phyloP scores from a whole-genome alignment of 805 yeast genomes.

The Torulaspora microellipsoides region DNA sequence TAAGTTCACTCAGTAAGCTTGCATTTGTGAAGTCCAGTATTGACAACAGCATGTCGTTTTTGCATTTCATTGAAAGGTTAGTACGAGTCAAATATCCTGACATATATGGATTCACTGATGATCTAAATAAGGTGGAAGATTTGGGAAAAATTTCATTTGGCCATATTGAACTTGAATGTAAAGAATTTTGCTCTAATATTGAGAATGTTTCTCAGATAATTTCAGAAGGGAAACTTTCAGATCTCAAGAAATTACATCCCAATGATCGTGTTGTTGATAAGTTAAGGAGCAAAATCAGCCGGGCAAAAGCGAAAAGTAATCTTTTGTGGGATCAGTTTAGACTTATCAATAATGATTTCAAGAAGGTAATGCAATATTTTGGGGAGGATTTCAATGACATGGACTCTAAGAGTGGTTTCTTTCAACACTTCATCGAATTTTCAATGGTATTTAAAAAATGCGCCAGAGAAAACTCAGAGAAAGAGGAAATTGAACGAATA shows the following conservation, averaged over 20 bases:
- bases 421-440: slow-evolving; percentile 58
- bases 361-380: slow-evolving; percentile 59
- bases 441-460: slow-evolving; percentile 58
- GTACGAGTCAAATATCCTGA: slow-evolving; percentile 65
- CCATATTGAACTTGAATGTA: slow-evolving; percentile 55
- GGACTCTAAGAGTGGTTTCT: slow-evolving; percentile 53
- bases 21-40: slow-evolving; percentile 63
- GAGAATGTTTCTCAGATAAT: slow-evolving; percentile 50
- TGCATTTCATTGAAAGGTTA: slow-evolving; percentile 70
- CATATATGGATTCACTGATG: slow-evolving; percentile 55
- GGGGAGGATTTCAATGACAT: slow-evolving; percentile 62
- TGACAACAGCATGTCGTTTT: slow-evolving; percentile 62
- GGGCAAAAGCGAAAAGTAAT: slow-evolving; percentile 51
- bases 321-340: slow-evolving; percentile 47
- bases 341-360: slow-evolving; percentile 48
- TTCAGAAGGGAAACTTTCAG: slow-evolving; percentile 61
- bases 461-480: slow-evolving; percentile 57
- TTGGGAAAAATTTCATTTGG: slow-evolving; percentile 61
- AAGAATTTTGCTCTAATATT: slow-evolving; percentile 48
- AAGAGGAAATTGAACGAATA: slow-evolving; percentile 63
- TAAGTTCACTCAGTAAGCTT: slow-evolving; percentile 63
- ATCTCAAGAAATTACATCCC: slow-evolving; percentile 59
- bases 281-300: slow-evolving; percentile 48
- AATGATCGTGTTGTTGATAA: slow-evolving; percentile 54
- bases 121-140: slow-evolving; percentile 47